Conservation (phyloP, 371 early-diverging fungal species). For the Mycotypha africana region DNA sequence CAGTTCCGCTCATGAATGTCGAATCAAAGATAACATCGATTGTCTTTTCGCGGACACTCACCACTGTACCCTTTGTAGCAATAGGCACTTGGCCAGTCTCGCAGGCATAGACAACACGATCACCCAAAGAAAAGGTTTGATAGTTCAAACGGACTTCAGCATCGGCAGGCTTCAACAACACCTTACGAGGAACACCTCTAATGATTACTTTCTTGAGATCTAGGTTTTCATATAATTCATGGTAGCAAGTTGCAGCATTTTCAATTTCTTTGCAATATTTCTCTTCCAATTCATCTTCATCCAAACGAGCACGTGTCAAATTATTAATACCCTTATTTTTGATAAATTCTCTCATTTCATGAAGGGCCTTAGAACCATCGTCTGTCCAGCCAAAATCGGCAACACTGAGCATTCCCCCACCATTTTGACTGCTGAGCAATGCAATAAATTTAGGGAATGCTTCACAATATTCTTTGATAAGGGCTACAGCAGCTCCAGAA, state of each 20-base stretch:
- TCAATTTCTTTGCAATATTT: constrained; percentile 54
- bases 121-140: constrained; percentile 84
- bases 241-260: constrained; percentile 30
- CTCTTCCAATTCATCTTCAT: constrained; percentile 62
- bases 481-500: constrained; percentile 65
- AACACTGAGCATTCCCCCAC: constrained; percentile 21
- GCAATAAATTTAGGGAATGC: constrained; percentile 71
- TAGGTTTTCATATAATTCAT: constrained; percentile 31
- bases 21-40: constrained; percentile 87
- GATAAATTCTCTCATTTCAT: constrained; percentile 62
- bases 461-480: constrained; percentile 67
- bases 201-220: constrained; percentile 50
- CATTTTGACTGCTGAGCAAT: constrained; percentile 47
- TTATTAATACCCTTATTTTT: constrained; percentile 55
- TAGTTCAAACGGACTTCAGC: constrained; percentile 61
- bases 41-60: constrained; percentile 66
- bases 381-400: constrained; percentile 30
- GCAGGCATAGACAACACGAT: constrained; percentile 77
- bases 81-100: constrained; percentile 79
- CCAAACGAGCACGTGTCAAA: constrained; percentile 65
- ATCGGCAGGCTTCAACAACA: constrained; percentile 75
- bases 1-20: constrained; percentile 73
- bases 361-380: constrained; percentile 19
- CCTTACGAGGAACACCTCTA: constrained; percentile 60
- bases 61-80: constrained; percentile 78